Percentiles rank a stretch among this genome's conserved stretches.
Evolutionary conservation across 2,329 filamentous ascomycete species (phyloP).

Genomic region (Colletotrichum sublineola): DNA sequence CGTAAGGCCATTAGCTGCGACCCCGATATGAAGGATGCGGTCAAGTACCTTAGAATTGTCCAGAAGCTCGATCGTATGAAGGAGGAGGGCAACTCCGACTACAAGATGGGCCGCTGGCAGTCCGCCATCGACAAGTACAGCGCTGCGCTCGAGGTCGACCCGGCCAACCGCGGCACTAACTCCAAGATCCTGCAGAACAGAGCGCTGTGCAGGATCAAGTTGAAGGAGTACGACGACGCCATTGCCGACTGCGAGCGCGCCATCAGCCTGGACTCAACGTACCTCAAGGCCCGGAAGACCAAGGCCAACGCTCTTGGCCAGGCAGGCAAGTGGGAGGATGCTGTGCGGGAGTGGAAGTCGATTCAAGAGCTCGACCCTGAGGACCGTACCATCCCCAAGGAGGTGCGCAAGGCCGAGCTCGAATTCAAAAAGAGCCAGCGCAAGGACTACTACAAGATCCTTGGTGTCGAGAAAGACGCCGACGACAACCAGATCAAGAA

Average conservation of each 20-base stretch:
- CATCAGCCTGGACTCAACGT: conserved; percentile 83
- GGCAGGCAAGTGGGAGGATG: conserved; percentile 91
- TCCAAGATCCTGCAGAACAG: conserved; percentile 95
- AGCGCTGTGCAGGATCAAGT: conserved; percentile 84
- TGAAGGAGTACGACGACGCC: conserved; percentile 86
- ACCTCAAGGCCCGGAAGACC: conserved; percentile 92
- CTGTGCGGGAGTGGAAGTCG: conserved; percentile 88
- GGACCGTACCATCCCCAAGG: conserved; percentile 84
- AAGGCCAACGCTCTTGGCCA: conserved; percentile 91
- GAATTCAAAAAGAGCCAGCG: conserved; percentile 98
- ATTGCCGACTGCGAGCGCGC: conserved; percentile 90
- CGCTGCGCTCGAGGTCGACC: conserved; percentile 86
- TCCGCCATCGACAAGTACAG: conserved; percentile 88
- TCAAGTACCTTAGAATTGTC: conserved; percentile 89
- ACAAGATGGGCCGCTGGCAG: conserved; percentile 86
- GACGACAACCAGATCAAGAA: conserved; percentile 91
- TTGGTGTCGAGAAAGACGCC: conserved; percentile 88
- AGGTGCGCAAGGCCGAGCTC: conserved; percentile 90
- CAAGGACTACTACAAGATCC: conserved; percentile 99
- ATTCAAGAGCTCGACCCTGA: conserved; percentile 86
- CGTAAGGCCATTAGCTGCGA: conserved; percentile 90
- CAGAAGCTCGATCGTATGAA: conserved; percentile 95
- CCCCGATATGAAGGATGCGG: conserved; percentile 88
- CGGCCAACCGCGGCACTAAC: conserved; percentile 90
- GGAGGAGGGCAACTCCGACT: conserved; percentile 90